Evolutionary conservation across 768 basidiomycete genomes (phyloP).

Genomic region (Sarcodon aspratus): DNA sequence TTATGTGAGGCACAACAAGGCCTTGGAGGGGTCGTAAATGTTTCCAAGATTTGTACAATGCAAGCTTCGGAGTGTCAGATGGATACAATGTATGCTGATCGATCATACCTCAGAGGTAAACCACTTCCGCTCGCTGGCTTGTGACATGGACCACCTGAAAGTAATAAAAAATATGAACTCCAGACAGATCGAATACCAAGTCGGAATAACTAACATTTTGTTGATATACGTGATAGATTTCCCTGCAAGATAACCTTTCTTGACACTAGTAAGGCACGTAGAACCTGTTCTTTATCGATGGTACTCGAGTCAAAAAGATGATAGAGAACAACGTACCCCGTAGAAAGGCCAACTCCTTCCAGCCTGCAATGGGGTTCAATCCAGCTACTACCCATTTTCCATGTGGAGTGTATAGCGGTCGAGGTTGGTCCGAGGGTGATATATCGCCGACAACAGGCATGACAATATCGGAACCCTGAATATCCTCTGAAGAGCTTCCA

Average conservation of each 20-base stretch:
- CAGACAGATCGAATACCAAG: background rate
- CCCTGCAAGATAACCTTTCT: slow-evolving; percentile 4
- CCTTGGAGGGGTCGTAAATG: slow-evolving; percentile 44
- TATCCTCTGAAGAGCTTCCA: background rate
- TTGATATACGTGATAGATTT: slow-evolving; percentile 5
- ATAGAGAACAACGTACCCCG: background rate
- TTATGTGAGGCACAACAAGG: slow-evolving; percentile 37
- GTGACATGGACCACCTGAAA: slow-evolving; percentile 5
- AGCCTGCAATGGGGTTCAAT: background rate
- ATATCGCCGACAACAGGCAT: too few species aligned
- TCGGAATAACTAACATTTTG: slow-evolving; percentile 4
- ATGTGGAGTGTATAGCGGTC: background rate
- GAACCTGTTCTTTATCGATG: background rate
- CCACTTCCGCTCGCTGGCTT: slow-evolving; percentile 18
- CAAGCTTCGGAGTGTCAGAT: slow-evolving; percentile 26
- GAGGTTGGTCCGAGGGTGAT: background rate
- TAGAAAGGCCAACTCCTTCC: background rate
- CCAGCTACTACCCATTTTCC: background rate
- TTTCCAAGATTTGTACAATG: slow-evolving; percentile 32
- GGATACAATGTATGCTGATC: background rate
- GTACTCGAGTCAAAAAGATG: background rate
- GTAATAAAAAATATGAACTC: background rate
- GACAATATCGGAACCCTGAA: too few species aligned
- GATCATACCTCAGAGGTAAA: slow-evolving; percentile 23
- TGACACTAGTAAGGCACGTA: background rate